phyloP scores from a whole-genome alignment of 1,284 basidiomycete genomes.

The Ustilago crameri region DNA sequence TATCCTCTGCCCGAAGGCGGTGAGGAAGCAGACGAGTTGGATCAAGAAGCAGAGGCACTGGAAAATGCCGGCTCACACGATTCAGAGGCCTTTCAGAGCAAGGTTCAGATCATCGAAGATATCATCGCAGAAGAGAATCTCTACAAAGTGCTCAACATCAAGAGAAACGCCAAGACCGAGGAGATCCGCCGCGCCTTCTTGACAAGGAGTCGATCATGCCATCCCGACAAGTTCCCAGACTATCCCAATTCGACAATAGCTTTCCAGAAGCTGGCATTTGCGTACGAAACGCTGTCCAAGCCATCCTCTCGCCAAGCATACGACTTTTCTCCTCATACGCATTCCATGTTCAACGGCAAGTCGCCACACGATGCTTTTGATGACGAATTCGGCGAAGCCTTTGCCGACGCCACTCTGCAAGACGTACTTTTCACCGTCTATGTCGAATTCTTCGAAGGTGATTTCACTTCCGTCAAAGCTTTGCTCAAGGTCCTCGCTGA shows the following conservation, averaged over 20 bases:
- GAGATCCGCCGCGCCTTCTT: slow-evolving; percentile 82
- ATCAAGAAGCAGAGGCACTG: slow-evolving; percentile 1
- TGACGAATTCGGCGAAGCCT: slow-evolving; percentile 49
- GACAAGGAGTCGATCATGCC: slow-evolving; percentile 78
- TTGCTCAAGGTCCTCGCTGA: slow-evolving; percentile 72
- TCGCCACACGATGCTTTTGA: slow-evolving; percentile 45
- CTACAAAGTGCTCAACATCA: slow-evolving; percentile 78
- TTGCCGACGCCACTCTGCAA: slow-evolving; percentile 70
- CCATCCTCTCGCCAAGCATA: slow-evolving; percentile 78
- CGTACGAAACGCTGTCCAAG: slow-evolving; percentile 81
- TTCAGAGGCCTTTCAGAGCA: slow-evolving; percentile 24
- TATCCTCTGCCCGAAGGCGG: not conserved
- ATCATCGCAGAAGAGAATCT: slow-evolving; percentile 71
- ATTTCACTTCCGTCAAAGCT: slow-evolving; percentile 70
- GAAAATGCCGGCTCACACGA: not conserved
- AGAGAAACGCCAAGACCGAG: slow-evolving; percentile 73
- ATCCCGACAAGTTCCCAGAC: slow-evolving; percentile 85
- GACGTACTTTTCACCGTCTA: slow-evolving; percentile 79
- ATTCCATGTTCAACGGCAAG: slow-evolving; percentile 48
- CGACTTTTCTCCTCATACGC: slow-evolving; percentile 71
- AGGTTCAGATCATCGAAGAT: slow-evolving; percentile 49
- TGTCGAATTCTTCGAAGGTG: slow-evolving; percentile 83
- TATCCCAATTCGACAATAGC: slow-evolving; percentile 79
- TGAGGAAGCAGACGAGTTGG: slow-evolving; percentile 1
- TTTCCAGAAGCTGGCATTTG: slow-evolving; percentile 84